These are phyloP conservation scores for Amanita muscaria DNA, from an alignment of 768 basidiomycete genomes.

Conservation along the genomic window DNA sequence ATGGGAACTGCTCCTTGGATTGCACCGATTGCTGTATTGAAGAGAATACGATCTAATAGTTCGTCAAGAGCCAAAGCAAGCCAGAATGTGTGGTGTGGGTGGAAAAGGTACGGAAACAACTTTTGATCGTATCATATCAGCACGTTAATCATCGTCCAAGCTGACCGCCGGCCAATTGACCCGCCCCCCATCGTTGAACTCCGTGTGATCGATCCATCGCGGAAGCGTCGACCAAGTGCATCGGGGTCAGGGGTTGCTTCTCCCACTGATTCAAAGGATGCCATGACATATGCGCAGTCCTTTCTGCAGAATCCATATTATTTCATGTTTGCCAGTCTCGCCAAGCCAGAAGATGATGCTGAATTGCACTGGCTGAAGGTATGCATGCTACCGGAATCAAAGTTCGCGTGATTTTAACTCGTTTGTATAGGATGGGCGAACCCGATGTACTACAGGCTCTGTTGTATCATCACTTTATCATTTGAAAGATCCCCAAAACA, in stretches of 20 bases:
- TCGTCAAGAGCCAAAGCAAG: conserved; percentile 88
- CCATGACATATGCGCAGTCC: conserved; percentile 36
- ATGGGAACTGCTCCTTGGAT: no score
- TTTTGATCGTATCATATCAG: not conserved
- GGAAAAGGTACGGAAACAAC: conserved; percentile 46
- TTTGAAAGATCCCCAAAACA: conserved; percentile 61
- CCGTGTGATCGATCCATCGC: conserved; percentile 65
- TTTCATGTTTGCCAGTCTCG: conserved; percentile 90
- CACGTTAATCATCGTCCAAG: conserved; percentile 27
- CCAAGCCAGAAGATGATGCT: conserved; percentile 81
- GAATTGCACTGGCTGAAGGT: conserved; percentile 83
- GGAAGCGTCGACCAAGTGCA: conserved; percentile 9
- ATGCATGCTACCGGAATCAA: no score
- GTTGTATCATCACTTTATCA: conserved; percentile 90
- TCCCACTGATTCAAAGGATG: conserved; percentile 10
- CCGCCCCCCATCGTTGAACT: conserved; percentile 96
- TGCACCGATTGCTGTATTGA: no score
- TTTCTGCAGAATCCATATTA: conserved; percentile 91
- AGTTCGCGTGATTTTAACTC: not conserved
- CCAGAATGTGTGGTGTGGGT: conserved; percentile 84
- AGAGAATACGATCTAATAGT: conserved; percentile 84
- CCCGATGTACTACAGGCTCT: conserved; percentile 83
- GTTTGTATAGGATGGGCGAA: conserved; percentile 66
- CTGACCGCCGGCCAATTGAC: conserved; percentile 93
- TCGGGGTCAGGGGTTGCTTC: conserved; percentile 14